These are phyloP conservation scores for Citrus sinensis DNA, from an alignment of 345 rosid genomes.

Conservation along the genomic window DNA sequence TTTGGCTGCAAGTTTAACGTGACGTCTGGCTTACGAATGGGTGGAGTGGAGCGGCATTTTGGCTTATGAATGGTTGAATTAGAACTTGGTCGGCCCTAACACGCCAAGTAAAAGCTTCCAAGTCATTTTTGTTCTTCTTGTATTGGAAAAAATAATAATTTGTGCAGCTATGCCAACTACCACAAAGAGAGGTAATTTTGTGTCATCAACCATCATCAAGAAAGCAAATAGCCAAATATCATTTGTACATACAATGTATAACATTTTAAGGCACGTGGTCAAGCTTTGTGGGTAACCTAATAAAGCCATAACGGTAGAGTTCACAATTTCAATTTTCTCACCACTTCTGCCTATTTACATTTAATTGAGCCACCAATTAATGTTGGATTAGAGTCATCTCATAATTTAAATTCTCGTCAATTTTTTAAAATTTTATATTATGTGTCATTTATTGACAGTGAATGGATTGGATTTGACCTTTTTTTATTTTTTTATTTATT, in stretches of 20 bases:
- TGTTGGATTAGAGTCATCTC: no score
- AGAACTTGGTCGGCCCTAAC: neutral
- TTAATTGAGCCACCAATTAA: neutral
- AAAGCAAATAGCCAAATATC: neutral
- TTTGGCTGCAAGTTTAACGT: neutral
- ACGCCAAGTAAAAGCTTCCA: neutral
- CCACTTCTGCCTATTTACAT: neutral
- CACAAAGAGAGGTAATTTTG: neutral
- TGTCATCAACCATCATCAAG: neutral
- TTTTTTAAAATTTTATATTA: no score
- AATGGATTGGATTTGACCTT: no score
- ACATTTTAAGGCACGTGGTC: neutral
- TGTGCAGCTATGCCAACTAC: neutral
- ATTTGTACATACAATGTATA: neutral
- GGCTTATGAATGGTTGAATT: neutral
- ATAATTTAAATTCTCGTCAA: no score
- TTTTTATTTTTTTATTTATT: no score
- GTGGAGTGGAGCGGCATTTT: neutral
- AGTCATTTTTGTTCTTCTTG: neutral
- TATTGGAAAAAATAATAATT: neutral
- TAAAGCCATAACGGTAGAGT: neutral
- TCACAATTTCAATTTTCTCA: no score
- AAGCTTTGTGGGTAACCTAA: neutral
- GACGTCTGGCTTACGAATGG: neutral
- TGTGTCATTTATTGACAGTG: no score